Evolutionary conservation across 768 basidiomycete species (phyloP), one percentile per base, ranked within the genome.

Genomic region (Daedaleopsis sinensis): DNA sequence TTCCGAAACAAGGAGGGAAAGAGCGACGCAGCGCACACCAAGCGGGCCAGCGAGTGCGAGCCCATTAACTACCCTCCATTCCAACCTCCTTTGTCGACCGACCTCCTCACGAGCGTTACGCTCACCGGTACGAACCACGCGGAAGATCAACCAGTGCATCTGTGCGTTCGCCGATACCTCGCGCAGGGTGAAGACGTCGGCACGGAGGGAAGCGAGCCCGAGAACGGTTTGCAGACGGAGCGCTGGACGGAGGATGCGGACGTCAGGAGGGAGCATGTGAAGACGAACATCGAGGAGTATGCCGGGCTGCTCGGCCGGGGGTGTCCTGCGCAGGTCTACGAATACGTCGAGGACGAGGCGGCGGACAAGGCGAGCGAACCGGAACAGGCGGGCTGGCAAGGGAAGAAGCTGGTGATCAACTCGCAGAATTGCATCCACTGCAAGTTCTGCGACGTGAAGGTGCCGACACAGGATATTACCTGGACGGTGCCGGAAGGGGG

Each of bases 401-500:
- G 94, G 8, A 93, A 90, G 74, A 92, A 91, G 76, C 79, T 99
- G 55, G 90, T 98, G 24, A 99, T 98, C 71, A 99, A 99, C 75
- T 91, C 94, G 1, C 66, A 95, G 91, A 93, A 94, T 68, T 93
- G 92, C 70, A 92, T 93, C 38, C 92, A 96, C 72, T 97, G 94
- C 79, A 97, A 96, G 75, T 79, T 97, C 46, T 99, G 96, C 72
- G 94, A 95, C 62, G 88, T 99, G 78, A 98, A 99, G 77, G 91
- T 91, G 5, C 96, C 96, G 3, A 94, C 94, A 2, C 93, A 97
- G 72, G 96, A 98, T 73, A 97, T 99, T 67, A 93, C 89, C 16
- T 98, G 96, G 96, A 90, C 88, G 6, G 94, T 97, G 0, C 97
- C 97, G 0, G 95, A 98, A 76, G 96, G 96, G 12, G 91, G 94